Percentiles rank a stretch among this genome's conserved stretches.
These are phyloP conservation scores for Acrocalymma vagum DNA, from an alignment of 2,329 filamentous ascomycete genomes.

Conservation along the genomic window DNA sequence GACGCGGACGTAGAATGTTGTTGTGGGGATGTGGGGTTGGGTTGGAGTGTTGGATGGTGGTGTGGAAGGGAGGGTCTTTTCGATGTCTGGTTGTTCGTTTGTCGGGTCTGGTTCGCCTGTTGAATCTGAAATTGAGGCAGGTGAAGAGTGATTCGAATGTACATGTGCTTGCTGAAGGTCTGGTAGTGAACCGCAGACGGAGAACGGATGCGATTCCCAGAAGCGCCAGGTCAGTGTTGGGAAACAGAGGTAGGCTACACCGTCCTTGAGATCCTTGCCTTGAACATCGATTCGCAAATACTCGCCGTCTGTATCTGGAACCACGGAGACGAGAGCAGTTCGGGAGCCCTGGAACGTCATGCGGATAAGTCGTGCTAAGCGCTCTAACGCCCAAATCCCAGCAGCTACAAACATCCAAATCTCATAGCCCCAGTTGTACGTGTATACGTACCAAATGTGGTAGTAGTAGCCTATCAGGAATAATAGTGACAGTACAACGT, in stretches of 20 bases:
- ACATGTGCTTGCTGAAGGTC: too few relatives aligned
- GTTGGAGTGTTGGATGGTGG: background rate
- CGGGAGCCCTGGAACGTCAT: conserved; percentile 2
- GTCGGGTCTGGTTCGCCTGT: too few relatives aligned
- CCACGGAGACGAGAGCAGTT: conserved; percentile 3
- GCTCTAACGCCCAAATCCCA: conserved; percentile 57
- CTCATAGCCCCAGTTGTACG: conserved; percentile 49
- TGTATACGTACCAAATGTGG: conserved; percentile 42
- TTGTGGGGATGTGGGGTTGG: background rate
- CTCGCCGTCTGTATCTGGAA: conserved; percentile 35
- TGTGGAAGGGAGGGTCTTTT: too few relatives aligned
- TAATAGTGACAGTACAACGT: conserved; percentile 33
- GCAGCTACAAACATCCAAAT: conserved; percentile 54
- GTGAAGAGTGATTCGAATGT: too few relatives aligned
- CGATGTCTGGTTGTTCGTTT: too few relatives aligned
- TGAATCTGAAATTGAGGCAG: too few relatives aligned
- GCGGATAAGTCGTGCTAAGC: conserved; percentile 43
- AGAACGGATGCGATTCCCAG: conserved; percentile 66
- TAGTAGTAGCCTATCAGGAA: conserved; percentile 40
- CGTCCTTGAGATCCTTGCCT: conserved; percentile 43
- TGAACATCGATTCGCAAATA: conserved; percentile 52
- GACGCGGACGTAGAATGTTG: conserved; percentile 11
- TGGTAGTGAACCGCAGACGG: too few relatives aligned
- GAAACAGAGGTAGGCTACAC: conserved; percentile 59
- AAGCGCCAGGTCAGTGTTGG: conserved; percentile 48